Evolutionary conservation across 495 filamentous ascomycete species (phyloP).

Genomic region (Venustampulla echinocandica): DNA sequence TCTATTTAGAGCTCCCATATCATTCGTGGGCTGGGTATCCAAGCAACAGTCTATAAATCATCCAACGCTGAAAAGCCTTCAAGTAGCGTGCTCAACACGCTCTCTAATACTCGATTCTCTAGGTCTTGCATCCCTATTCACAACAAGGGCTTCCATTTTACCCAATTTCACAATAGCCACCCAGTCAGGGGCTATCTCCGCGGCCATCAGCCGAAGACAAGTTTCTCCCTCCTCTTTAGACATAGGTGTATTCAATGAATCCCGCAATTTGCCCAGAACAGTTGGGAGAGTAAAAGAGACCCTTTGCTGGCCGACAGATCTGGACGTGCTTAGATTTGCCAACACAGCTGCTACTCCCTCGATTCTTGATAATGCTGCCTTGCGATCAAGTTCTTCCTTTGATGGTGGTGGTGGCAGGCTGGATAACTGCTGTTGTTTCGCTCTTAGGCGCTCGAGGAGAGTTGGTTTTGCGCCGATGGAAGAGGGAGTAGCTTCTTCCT

Average conservation of each 20-base stretch:
- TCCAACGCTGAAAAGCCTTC: background rate
- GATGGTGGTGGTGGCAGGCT: conserved; percentile 30
- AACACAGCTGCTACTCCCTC: conserved; percentile 53
- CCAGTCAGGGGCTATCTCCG: conserved; percentile 57
- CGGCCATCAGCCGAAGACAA: conserved; percentile 48
- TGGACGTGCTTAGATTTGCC: conserved; percentile 44
- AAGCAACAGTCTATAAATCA: background rate
- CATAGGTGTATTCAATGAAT: conserved; percentile 53
- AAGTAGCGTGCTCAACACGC: conserved; percentile 29
- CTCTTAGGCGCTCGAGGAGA: conserved; percentile 55
- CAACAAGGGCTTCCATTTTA: conserved; percentile 47
- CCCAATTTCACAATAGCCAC: conserved; percentile 46
- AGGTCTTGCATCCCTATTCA: conserved; percentile 37
- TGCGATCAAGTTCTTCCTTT: conserved; percentile 43
- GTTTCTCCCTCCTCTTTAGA: conserved; percentile 47
- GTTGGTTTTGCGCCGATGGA: conserved; percentile 12
- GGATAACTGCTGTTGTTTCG: conserved; percentile 43
- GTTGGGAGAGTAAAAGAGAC: conserved; percentile 53
- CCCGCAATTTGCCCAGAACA: conserved; percentile 48
- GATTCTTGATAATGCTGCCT: conserved; percentile 49
- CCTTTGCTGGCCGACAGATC: conserved; percentile 27
- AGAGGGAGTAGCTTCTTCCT: background rate
- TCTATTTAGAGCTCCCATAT: background rate
- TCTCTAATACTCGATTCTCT: conserved; percentile 34
- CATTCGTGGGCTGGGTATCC: conserved; percentile 8